These are phyloP conservation scores for Trichosanthes truncata DNA, from an alignment of 306 rosid species.

Conservation along the genomic window DNA sequence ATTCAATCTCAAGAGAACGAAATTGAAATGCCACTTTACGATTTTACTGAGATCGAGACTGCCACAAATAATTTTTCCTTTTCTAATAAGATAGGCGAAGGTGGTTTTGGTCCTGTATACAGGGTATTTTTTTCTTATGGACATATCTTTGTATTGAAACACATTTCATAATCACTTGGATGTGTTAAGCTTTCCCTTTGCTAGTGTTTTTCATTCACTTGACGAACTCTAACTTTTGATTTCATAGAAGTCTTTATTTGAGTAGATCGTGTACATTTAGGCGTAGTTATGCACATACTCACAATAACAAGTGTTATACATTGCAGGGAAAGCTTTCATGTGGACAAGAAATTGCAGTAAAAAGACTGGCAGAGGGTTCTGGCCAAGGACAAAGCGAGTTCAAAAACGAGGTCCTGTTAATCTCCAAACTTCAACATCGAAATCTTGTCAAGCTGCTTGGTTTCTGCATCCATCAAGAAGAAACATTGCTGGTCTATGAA, in stretches of 20 bases:
- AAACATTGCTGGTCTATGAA: conserved; percentile 31
- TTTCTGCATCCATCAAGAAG: conserved; percentile 22
- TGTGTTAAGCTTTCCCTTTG: neutral
- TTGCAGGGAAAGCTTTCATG: conserved; percentile 21
- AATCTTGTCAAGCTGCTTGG: conserved; percentile 34
- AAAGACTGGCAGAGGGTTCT: conserved; percentile 26
- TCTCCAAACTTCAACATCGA: conserved; percentile 30
- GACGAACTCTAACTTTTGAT: neutral
- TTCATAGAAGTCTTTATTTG: neutral
- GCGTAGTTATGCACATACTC: neutral
- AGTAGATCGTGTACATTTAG: neutral
- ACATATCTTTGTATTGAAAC: neutral
- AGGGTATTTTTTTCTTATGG: neutral
- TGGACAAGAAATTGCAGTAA: conserved; percentile 28
- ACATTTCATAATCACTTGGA: neutral
- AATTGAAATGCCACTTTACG: neutral
- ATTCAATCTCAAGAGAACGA: neutral
- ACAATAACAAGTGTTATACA: neutral
- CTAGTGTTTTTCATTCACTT: neutral
- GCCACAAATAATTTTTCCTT: conserved; percentile 5
- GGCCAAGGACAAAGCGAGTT: conserved; percentile 29
- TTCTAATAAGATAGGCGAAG: conserved; percentile 12
- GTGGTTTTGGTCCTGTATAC: conserved; percentile 15
- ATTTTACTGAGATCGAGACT: neutral
- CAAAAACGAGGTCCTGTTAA: conserved; percentile 20